These are phyloP conservation scores for Cutaneotrichosporon arboriforme DNA, from an alignment of 1,284 basidiomycete species.

Conservation along the genomic window DNA sequence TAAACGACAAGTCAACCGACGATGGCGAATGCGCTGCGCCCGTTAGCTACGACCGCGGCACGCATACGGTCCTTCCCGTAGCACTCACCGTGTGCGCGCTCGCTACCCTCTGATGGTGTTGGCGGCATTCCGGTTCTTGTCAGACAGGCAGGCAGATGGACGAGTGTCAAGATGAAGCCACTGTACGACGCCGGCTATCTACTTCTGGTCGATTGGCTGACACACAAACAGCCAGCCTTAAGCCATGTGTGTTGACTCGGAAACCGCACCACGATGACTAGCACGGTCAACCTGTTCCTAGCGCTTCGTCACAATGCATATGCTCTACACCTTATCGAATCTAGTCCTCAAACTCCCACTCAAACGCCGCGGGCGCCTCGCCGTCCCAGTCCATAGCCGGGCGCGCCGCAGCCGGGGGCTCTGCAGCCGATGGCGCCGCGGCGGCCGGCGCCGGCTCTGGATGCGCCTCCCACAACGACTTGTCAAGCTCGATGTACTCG, in stretches of 20 bases:
- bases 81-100: no score
- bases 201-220: neutral
- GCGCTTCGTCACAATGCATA: slow-evolving; percentile 3
- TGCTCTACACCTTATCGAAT: slow-evolving; percentile 6
- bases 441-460: slow-evolving; percentile 31
- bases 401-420: slow-evolving; percentile 28
- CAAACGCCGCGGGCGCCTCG: slow-evolving; percentile 60
- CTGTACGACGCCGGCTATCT: neutral
- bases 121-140: no score
- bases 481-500: slow-evolving; percentile 61
- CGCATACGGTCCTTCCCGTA: neutral
- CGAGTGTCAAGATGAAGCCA: neutral
- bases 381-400: slow-evolving; percentile 59
- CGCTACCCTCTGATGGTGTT: no score
- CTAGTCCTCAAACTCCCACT: slow-evolving; percentile 44
- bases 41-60: neutral
- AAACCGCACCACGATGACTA: no score
- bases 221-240: no score
- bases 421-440: slow-evolving; percentile 30
- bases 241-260: no score
- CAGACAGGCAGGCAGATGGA: neutral
- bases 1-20: neutral
- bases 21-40: neutral
- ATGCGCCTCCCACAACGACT: slow-evolving; percentile 49
- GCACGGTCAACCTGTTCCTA: neutral